Percentiles rank a stretch among this genome's conserved stretches.
Evolutionary conservation across 805 yeast genomes (phyloP).

Genomic region (Ogataea sp.): DNA sequence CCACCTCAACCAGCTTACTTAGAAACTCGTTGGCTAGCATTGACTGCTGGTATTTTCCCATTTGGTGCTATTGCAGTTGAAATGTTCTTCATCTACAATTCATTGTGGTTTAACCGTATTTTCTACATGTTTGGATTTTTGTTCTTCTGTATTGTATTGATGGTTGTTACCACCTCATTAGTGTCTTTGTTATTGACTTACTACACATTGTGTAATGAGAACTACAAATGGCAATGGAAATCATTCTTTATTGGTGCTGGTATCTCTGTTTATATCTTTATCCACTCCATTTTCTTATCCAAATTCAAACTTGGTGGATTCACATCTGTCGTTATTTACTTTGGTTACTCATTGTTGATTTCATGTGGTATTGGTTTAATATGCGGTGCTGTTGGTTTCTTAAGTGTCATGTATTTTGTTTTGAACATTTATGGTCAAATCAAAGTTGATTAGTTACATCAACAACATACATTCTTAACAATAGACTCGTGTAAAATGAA

Average conservation of each 20-base stretch:
- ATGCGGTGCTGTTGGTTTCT: constrained; percentile 84
- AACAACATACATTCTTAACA: too few species aligned
- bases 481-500: neutral
- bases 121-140: constrained; percentile 97
- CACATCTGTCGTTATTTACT: constrained; percentile 67
- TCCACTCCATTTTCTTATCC: constrained; percentile 73
- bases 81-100: constrained; percentile 83
- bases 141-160: constrained; percentile 77
- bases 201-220: constrained; percentile 80
- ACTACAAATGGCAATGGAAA: constrained; percentile 98
- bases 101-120: constrained; percentile 89
- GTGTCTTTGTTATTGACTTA: constrained; percentile 77
- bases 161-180: constrained; percentile 72
- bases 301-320: constrained; percentile 65
- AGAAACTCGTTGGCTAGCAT: constrained; percentile 54
- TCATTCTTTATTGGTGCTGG: constrained; percentile 84
- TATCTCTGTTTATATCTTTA: constrained; percentile 73
- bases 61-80: constrained; percentile 93
- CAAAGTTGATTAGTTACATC: constrained; percentile 58
- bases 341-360: constrained; percentile 74
- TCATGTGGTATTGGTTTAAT: constrained; percentile 66
- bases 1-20: constrained; percentile 87
- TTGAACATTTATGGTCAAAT: constrained; percentile 76
- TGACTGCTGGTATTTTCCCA: constrained; percentile 86
- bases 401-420: constrained; percentile 66